A percentile compares a stretch with the other conserved stretches of the same genome.
phyloP scores from a whole-genome alignment of 2,329 filamentous ascomycete species.

The Paradendryphiella salina region DNA sequence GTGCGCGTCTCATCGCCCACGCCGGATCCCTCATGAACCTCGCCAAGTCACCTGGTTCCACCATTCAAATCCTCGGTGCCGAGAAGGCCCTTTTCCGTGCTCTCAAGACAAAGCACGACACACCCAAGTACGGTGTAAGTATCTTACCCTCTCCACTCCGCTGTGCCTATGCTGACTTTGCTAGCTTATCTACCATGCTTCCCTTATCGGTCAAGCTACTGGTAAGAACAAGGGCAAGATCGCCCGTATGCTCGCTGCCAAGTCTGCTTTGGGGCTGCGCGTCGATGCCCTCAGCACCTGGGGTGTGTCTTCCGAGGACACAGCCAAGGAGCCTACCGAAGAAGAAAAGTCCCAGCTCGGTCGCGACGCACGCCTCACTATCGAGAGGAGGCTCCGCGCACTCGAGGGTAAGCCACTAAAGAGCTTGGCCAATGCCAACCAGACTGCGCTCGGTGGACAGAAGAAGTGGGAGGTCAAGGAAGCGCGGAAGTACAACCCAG shows the following conservation, averaged over 20 bases:
- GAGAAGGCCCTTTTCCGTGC: constrained; percentile 99
- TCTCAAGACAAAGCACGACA: constrained; percentile 98
- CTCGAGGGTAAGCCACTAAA: constrained; percentile 90
- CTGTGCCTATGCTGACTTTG: constrained; percentile 60
- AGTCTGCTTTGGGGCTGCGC: constrained; percentile 89
- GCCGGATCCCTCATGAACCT: constrained; percentile 92
- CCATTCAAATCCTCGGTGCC: constrained; percentile 95
- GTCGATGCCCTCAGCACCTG: constrained; percentile 86
- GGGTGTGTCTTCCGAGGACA: constrained; percentile 61
- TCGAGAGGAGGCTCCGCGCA: constrained; percentile 74
- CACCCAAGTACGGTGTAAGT: constrained; percentile 82
- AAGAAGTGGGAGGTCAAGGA: constrained; percentile 92
- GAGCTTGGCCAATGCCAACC: constrained; percentile 67
- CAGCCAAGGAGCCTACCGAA: constrained; percentile 66
- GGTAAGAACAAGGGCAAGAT: constrained; percentile 99
- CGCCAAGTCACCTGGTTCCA: constrained; percentile 91
- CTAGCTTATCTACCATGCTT: constrained; percentile 67
- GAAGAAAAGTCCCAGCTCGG: constrained; percentile 86
- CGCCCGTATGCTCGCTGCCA: constrained; percentile 91
- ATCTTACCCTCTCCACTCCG: constrained; percentile 63
- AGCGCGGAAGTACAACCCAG: constrained; percentile 88
- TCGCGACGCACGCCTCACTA: constrained; percentile 68
- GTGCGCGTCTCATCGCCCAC: constrained; percentile 91
- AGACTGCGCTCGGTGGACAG: constrained; percentile 47
- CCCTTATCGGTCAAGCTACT: constrained; percentile 89